Evolutionary conservation across 106 monocot genomes (phyloP), one percentile per base, ranked within the genome.

Genomic region (Phalaenopsis equestris): DNA sequence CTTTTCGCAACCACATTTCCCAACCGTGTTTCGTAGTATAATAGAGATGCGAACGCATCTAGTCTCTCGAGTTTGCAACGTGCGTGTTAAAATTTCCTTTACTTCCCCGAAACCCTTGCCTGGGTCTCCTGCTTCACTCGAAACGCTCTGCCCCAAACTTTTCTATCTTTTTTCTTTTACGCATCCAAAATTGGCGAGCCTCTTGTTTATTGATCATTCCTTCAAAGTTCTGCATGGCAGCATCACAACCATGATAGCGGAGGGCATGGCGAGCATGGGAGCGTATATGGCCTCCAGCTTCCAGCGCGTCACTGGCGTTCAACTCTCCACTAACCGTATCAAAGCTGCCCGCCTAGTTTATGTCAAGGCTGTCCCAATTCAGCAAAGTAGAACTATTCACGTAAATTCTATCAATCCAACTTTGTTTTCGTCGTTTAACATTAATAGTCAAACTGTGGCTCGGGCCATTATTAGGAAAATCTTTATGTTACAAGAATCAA

Each of bases 181-280:
- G 9, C 49, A 11, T 23, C 5, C 16, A n/a, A 38, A 65, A 61
- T 65, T 23, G 19, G 8, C 4, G 10, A 23, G 0, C 41, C 23
- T 2, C 21, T 79, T 81, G 36, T 48, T 42, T 64, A 8, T 75
- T 39, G 37, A 55, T 1, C 87, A 91, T 89, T 87, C 91, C 23
- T 91, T 87, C 55, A 72, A 83, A 41, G 81, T 85, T 73, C 80
- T 91, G 4, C 80, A 87, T 39, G 91, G 91, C 17, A 87, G 91
- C 11, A 84, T 91, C 4, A 87, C 91, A 23, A 89, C 87, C 5
- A 79, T 91, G 72, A 80, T 91, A 47, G 89, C 89, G 15, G 91
- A 91, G 68, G 30, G 83, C 12, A n/a, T 78, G 78, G 89, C 83
- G 12, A 91, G 91, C 82, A 57, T 91, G 77, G 91, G 91, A 19